These are phyloP conservation scores for Xylaria intraflava DNA, from an alignment of 495 filamentous ascomycete species.

Conservation along the genomic window DNA sequence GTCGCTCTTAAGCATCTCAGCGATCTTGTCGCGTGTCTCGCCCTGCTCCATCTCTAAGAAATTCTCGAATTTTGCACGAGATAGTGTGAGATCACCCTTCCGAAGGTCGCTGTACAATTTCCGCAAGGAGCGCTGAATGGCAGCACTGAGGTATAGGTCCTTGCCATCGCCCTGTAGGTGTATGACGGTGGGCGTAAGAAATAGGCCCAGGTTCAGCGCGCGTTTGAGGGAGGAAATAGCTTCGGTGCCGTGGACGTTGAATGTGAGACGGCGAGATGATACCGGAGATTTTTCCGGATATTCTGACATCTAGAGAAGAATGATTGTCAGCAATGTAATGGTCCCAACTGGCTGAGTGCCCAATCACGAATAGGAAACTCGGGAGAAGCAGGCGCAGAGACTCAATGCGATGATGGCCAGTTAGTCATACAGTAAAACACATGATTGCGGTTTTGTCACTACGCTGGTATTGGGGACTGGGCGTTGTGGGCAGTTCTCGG, in stretches of 20 bases:
- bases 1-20: conserved; percentile 19
- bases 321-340: background rate
- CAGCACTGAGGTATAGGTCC: conserved; percentile 25
- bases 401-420: background rate
- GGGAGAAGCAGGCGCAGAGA: background rate
- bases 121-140: conserved; percentile 30
- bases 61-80: conserved; percentile 25
- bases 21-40: conserved; percentile 13
- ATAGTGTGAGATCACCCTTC: conserved; percentile 20
- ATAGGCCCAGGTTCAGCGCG: conserved; percentile 21
- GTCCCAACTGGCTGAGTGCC: background rate
- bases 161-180: conserved; percentile 17
- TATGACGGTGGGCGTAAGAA: conserved; percentile 20
- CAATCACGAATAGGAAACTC: background rate
- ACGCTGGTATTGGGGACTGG: background rate
- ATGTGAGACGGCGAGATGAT: conserved; percentile 19
- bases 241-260: conserved; percentile 23
- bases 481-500: background rate
- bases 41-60: conserved; percentile 37
- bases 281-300: conserved; percentile 9
- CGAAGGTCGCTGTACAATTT: conserved; percentile 29
- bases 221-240: conserved; percentile 25
- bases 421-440: conserved; percentile 4
- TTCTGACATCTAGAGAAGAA: conserved; percentile 14
- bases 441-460: background rate